Base-by-base conservation (phyloP, 2,329 filamentous ascomycete genomes). In the Verticillium klebahnii region DNA sequence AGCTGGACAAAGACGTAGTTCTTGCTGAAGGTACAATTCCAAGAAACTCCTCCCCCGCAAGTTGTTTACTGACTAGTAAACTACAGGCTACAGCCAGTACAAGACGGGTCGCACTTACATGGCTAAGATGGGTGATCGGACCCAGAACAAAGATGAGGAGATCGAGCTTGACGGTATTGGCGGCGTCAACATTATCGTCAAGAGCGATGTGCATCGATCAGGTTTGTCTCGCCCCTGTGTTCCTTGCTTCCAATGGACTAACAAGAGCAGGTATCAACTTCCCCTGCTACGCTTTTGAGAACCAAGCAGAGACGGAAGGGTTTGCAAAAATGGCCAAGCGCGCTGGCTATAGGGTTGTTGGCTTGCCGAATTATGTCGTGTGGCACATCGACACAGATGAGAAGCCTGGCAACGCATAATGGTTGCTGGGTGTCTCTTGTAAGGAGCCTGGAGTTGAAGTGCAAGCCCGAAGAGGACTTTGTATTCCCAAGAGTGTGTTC, bases 301-400 rank as follows among this genome's bases (percentile, higher is more conserved):
- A 99, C 77, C 95, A 99, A 79, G 95, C 95, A 66, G 95, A 99
- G 78, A 99, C 95, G 5, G 95, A 99, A 78, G 95, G 95, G 7
- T 99, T 99, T 72, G 95, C 95, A 40, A 97, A 96, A 76, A 99
- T 99, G 95, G 95, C 95, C 63, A 97, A 96, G 80, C 85, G 93
- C 66, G 95, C 95, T 19, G 95, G 95, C 55, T 98, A 97, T 74
- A 85, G 92, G 71, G 95, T 99, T 31, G 86, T 92, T 68, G 95
- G 95, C 56, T 81, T 99, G 61, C 95, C 94, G 52, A 99, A 99
- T 75, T 99, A 99, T 74, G 89, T 99, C 58, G 94, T 99, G 63
- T 99, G 95, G 95, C 95, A 99, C 74, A 91, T 97, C 70, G 95
- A 99, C 75, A 99, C 95, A 2, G 87, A 93, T 61, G 95, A 99